A percentile compares a stretch with the other conserved stretches of the same genome.
phyloP scores from a whole-genome alignment of 352 stramenopile genomes.

The Pythium brassicae region DNA sequence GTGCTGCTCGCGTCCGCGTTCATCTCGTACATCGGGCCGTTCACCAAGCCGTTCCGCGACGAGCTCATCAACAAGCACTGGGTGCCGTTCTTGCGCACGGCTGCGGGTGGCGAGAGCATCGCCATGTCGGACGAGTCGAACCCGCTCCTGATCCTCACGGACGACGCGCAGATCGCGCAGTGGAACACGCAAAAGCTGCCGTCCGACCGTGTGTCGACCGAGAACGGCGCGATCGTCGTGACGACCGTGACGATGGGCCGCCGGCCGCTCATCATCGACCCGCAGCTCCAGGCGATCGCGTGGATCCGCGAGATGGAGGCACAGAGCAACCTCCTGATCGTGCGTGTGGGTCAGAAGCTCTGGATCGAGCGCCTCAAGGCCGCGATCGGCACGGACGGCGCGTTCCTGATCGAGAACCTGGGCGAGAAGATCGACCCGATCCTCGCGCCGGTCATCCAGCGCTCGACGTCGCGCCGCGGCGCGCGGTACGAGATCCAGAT shows the following conservation, averaged over 20 bases:
- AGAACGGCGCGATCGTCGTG: conserved; percentile 92
- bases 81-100: conserved; percentile 87
- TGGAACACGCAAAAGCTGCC: conserved; percentile 93
- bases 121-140: conserved; percentile 90
- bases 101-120: conserved; percentile 81
- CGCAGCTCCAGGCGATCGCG: conserved; percentile 91
- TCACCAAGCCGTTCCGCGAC: conserved; percentile 93
- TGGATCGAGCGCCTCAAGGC: conserved; percentile 93
- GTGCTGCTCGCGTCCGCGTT: conserved; percentile 92
- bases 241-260: conserved; percentile 88
- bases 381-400: conserved; percentile 90
- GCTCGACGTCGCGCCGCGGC: conserved; percentile 90
- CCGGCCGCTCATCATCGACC: conserved; percentile 92
- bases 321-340: conserved; percentile 89
- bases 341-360: conserved; percentile 93
- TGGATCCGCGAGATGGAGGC: conserved; percentile 93
- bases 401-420: conserved; percentile 94
- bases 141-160: conserved; percentile 87
- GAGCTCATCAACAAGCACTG: conserved; percentile 93
- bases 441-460: conserved; percentile 91
- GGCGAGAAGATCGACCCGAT: conserved; percentile 94
- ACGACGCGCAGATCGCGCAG: conserved; percentile 90
- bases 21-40: conserved; percentile 95
- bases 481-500: conserved; percentile 94
- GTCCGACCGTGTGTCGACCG: conserved; percentile 90